Evolutionary conservation across 1,139 yeast species (phyloP).

Genomic region (Scheffersomyces segobiensis): DNA sequence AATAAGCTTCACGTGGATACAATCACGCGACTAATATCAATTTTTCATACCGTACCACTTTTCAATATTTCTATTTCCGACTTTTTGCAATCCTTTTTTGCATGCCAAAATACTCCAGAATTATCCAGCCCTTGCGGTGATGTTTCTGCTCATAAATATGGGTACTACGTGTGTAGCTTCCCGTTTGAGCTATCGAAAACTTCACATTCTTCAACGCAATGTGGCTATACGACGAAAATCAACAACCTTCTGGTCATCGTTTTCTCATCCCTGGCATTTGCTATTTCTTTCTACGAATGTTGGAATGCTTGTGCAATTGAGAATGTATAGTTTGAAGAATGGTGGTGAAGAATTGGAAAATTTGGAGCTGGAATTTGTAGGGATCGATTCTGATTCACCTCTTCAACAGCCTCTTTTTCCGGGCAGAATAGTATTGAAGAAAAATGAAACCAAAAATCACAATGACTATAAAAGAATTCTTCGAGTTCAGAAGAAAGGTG

Average conservation of each 20-base stretch:
- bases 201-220: background rate
- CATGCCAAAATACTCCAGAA: background rate
- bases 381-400: background rate
- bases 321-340: background rate
- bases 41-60: background rate
- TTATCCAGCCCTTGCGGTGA: background rate
- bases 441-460: background rate
- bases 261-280: background rate
- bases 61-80: background rate
- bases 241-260: background rate
- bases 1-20: background rate
- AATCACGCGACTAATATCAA: background rate
- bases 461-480: conserved; percentile 3
- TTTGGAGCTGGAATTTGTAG: background rate
- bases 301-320: background rate
- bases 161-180: background rate
- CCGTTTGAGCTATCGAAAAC: background rate
- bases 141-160: background rate
- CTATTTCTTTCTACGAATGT: background rate
- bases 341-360: background rate
- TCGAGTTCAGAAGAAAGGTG: conserved; percentile 8
- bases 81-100: background rate
- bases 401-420: background rate
- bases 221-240: background rate
- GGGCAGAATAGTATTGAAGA: background rate